Evolutionary conservation across 1,139 yeast species (phyloP), one percentile per base, ranked within the genome.

Genomic region (Magnusiomyces tetraspermus): DNA sequence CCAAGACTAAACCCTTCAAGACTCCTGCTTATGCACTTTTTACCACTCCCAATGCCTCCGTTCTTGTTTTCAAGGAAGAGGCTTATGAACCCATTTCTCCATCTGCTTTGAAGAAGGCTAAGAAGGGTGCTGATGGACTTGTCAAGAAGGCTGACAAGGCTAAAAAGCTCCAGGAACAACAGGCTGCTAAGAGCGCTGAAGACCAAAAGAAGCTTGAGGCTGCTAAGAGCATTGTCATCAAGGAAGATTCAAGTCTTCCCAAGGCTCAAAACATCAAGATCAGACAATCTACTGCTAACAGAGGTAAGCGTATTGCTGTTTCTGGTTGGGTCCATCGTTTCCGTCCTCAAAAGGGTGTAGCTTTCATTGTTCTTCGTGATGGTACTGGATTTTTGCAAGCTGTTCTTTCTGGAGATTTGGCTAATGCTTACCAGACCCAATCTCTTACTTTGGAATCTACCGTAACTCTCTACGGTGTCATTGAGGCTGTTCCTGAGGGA

Each of bases 261-360:
- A 65, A 64, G 41, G 94, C 97, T 51, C 68, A 71, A 58, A 79
- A 74, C 64, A 78, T 81, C 68, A 90, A 88, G 72, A 78, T 92
- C 64, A 71, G 75, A 58, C 61, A 74, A 5, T 69, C 84, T 46
- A 76, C 76, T 55, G 76, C 73, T 2, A 66, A 72, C 66, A 71
- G 84, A 45, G 78, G 73, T 49, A 61, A 74, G 57, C 81, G 98
- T 68, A 88, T 89, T 53, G 68, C 75, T 56, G 83, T 90, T 45
- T 82, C 81, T 60, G 99, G 98, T 57, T 94, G 99, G 99, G 77
- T 94, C 58, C 99, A 94, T 71, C 85, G 98, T 69, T 76, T 92
- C 65, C 83, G 99, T 70, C 65, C 81, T 51, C 97, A 92, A 71
- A 94, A 94, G 75, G 96, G 95, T 41, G 78, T 88, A 52, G 95